These are phyloP conservation scores for Mrakia blollopis DNA, from an alignment of 768 basidiomycete genomes.

Conservation along the genomic window DNA sequence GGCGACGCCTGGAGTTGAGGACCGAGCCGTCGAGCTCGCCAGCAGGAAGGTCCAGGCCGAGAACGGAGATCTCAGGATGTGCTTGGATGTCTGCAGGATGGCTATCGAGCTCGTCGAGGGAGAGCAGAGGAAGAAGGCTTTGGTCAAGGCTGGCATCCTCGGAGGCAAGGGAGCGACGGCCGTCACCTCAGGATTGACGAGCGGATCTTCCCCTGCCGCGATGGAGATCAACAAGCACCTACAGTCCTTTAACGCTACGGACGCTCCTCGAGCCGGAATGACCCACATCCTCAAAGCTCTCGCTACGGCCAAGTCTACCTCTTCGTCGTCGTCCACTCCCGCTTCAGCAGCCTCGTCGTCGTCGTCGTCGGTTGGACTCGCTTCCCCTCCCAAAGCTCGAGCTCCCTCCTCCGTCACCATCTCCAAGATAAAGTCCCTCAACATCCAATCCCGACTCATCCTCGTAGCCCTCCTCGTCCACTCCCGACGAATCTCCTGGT, in stretches of 20 bases:
- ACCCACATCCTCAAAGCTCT: conserved; percentile 44
- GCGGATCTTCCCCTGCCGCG: conserved; percentile 32
- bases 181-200: background rate
- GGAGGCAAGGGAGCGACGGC: conserved; percentile 12
- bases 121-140: conserved; percentile 42
- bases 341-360: conserved; percentile 32
- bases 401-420: conserved; percentile 16
- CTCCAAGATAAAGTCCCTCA: conserved; percentile 43
- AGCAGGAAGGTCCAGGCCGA: conserved; percentile 44
- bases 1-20: conserved; percentile 38
- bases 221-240: conserved; percentile 21
- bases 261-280: conserved; percentile 31
- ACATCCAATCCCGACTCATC: conserved; percentile 45
- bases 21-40: conserved; percentile 44
- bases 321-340: conserved; percentile 26
- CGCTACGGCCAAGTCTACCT: conserved; percentile 38
- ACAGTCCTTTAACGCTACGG: background rate
- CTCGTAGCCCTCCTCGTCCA: conserved; percentile 42
- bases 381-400: background rate
- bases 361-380: conserved; percentile 27
- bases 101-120: conserved; percentile 42
- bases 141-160: conserved; percentile 9
- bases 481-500: conserved; percentile 36
- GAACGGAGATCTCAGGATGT: conserved; percentile 45
- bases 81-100: conserved; percentile 40